A percentile compares a stretch with the other conserved stretches of the same genome.
Conservation (phyloP, 768 basidiomycete genomes). For the Pholiota conissans region DNA sequence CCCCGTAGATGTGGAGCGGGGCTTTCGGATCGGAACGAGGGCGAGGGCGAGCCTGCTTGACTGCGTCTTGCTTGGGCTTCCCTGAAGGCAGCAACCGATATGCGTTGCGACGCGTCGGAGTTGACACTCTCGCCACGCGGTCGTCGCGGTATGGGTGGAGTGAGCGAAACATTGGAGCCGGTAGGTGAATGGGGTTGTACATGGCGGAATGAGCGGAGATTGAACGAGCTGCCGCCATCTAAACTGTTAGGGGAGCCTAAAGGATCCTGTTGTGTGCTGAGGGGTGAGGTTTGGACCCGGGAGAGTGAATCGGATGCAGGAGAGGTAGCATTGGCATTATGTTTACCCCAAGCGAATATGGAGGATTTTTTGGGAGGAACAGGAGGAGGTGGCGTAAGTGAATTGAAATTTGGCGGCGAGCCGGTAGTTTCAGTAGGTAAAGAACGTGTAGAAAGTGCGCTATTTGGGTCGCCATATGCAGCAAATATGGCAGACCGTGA, state of each 20-base stretch:
- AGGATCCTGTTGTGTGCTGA: conserved; percentile 12
- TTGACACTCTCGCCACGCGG: conserved; percentile 56
- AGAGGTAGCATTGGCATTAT: conserved; percentile 24
- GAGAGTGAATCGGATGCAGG: conserved; percentile 25
- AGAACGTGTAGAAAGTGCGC: conserved; percentile 61
- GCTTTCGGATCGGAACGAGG: conserved; percentile 45
- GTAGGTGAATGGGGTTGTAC: conserved; percentile 48
- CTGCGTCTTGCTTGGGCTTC: conserved; percentile 74
- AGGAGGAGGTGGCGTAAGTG: conserved; percentile 31
- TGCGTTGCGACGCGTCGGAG: conserved; percentile 70
- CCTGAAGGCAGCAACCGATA: conserved; percentile 79
- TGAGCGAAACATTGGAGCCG: conserved; percentile 29
- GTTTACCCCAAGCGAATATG: conserved; percentile 33
- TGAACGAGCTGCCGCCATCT: conserved; percentile 51
- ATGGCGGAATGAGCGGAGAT: conserved; percentile 75
- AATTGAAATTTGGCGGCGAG: conserved; percentile 29
- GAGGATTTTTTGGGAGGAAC: conserved; percentile 27
- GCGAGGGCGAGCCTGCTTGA: conserved; percentile 57
- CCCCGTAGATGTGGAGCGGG: conserved; percentile 22
- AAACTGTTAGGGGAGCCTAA: conserved; percentile 11
- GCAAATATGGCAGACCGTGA: conserved; percentile 66
- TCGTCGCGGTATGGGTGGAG: conserved; percentile 49
- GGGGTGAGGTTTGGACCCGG: conserved; percentile 19
- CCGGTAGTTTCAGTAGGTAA: conserved; percentile 43
- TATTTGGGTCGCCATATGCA: conserved; percentile 51